Base-by-base conservation (phyloP, 345 rosid species). In the Eucalyptus cladocalyx region DNA sequence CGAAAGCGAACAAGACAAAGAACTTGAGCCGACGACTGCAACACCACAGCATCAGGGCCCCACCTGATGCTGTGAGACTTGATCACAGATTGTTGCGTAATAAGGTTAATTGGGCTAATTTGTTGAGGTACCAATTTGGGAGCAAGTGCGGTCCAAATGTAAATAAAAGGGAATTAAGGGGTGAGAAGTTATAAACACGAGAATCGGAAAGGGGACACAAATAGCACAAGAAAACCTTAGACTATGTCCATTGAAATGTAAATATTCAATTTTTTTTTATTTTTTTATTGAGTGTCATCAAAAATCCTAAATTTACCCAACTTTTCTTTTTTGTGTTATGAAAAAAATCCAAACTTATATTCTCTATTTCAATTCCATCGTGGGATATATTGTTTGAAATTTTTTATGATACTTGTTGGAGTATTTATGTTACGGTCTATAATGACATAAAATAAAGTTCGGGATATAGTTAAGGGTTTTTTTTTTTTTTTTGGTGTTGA, bases 21-120 rank as follows among this genome's bases (percentile, higher is more conserved):
- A 58, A 58, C 23, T 5, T 32, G 11, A 16, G 18, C 37, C 34
- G 72, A 65, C 0, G 65, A 26, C 7, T 0, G 0, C 56, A 0
- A 1, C 65, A 58, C 11, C 65, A 58, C 30, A 16, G 56, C 56
- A 56, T 8, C 15, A 72, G 23, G 81, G 45, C 11, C 81, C 81
- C 81, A 3, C 81, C 8, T 19, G 8, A 37, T 19, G 45, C 28
- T 37, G 1, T 72, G 45, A 19, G 45, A 37, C 45, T 10, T 34
- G 45, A 72, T 11, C 45, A 72, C 43, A 19, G 9, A 19, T 72
- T 34, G 1, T 37, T 72, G 21, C 1, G 4, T 72, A 11, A 10
- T 72, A 37, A 72, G 45, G 11, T 67, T 8, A 5, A 67, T 4
- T 67, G 80, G 42, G 0, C 42, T 32, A 34, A 69, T 69, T 34